Evolutionary conservation across 768 basidiomycete genomes (phyloP).

Genomic region (Rhodotorula diobovata): DNA sequence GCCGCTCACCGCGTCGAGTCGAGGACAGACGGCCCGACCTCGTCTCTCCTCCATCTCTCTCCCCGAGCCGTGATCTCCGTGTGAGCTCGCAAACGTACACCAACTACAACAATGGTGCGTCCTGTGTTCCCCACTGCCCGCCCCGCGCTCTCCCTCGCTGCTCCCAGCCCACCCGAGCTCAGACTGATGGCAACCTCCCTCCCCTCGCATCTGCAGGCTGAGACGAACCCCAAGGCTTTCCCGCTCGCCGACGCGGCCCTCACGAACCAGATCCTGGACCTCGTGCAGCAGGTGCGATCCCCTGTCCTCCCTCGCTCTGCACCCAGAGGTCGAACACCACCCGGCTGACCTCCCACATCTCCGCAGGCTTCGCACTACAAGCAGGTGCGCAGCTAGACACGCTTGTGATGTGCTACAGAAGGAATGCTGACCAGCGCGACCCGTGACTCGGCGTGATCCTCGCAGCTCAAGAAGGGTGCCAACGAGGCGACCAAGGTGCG

Average conservation of each 20-base stretch:
- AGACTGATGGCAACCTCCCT: neutral
- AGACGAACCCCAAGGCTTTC: conserved; percentile 43
- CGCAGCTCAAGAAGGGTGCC: conserved; percentile 76
- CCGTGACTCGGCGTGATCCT: too few relatives aligned
- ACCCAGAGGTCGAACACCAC: too few relatives aligned
- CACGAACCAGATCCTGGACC: conserved; percentile 94
- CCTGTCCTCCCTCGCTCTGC: too few relatives aligned
- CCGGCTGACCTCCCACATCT: conserved; percentile 58
- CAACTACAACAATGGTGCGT: conserved; percentile 11
- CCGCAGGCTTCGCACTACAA: conserved; percentile 88
- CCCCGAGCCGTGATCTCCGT: conserved; percentile 25
- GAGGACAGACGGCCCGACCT: too few relatives aligned
- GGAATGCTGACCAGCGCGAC: neutral
- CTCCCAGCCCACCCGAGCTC: neutral
- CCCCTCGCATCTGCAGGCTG: conserved; percentile 11
- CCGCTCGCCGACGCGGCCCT: conserved; percentile 66
- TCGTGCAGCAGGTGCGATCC: conserved; percentile 59
- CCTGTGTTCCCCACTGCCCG: neutral
- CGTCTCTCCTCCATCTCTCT: neutral
- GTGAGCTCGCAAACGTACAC: conserved; percentile 13
- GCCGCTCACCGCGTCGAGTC: too few relatives aligned
- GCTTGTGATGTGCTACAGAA: too few relatives aligned
- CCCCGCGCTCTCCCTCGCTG: neutral
- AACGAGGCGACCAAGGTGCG: conserved; percentile 89
- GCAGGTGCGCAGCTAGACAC: conserved; percentile 53